phyloP scores from a whole-genome alignment of 441 rosid species.

The Eruca vesicaria region DNA sequence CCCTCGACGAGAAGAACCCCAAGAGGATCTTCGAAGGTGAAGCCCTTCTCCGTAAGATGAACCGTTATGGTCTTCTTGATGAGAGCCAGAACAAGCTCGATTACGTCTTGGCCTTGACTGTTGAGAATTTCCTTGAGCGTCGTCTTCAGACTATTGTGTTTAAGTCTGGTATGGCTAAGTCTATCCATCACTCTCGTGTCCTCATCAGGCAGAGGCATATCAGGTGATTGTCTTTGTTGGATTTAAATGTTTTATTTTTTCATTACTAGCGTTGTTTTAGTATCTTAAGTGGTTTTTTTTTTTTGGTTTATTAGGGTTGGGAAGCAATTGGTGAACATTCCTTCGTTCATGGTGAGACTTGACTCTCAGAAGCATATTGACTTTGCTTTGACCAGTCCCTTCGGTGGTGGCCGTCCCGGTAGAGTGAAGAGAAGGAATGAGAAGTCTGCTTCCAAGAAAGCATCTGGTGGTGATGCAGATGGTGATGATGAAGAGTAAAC shows the following conservation, averaged over 20 bases:
- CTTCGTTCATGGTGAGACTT: constrained; percentile 89
- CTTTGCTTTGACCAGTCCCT: constrained; percentile 70
- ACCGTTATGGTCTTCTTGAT: constrained; percentile 73
- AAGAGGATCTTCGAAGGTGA: constrained; percentile 85
- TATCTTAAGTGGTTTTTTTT: neutral
- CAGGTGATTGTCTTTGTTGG: constrained; percentile 44
- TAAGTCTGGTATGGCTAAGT: constrained; percentile 90
- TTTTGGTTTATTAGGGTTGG: constrained; percentile 53
- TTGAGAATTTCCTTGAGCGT: constrained; percentile 85
- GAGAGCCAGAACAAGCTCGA: constrained; percentile 90
- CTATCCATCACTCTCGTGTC: constrained; percentile 87
- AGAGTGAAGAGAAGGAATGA: constrained; percentile 73
- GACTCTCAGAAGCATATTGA: constrained; percentile 74
- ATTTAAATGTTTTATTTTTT: neutral
- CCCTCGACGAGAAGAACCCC: constrained; percentile 83
- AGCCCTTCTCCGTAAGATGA: constrained; percentile 83
- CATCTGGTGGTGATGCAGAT: constrained; percentile 63
- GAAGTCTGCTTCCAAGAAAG: constrained; percentile 67
- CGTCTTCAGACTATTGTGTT: constrained; percentile 79
- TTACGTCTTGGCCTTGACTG: constrained; percentile 82
- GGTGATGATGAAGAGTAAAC: constrained; percentile 64
- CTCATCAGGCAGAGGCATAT: constrained; percentile 89
- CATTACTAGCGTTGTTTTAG: neutral
- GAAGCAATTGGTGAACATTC: constrained; percentile 84
- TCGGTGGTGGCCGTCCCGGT: constrained; percentile 70